Evolutionary conservation across 2,329 filamentous ascomycete species (phyloP), one percentile per base, ranked within the genome.

Genomic region (Phaeosphaeriaceae sp.): DNA sequence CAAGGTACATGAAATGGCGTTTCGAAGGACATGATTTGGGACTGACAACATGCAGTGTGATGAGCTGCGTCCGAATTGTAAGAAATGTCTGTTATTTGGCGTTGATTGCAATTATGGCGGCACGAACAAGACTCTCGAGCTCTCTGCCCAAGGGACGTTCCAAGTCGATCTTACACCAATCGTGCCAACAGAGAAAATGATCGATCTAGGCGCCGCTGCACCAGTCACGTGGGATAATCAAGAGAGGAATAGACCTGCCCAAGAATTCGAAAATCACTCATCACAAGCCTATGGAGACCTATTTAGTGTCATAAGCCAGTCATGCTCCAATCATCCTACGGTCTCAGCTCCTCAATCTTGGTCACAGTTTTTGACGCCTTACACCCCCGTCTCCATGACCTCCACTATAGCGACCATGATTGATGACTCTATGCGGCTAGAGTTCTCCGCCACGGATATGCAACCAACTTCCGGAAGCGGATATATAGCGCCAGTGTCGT

Each of bases 1-100:
- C 49, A 86, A 86, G 77, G 83, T 82, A 69, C 68, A 73, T 59
- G 31, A n/a, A n/a, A n/a, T n/a, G n/a, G n/a, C n/a, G n/a, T n/a
- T n/a, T n/a, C n/a, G n/a, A n/a, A n/a, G n/a, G n/a, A n/a, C n/a
- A n/a, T n/a, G n/a, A n/a, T n/a, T n/a, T n/a, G n/a, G 20, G 42
- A 42, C 55, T 68, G 20, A 55, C 56, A 17, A 17, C 31, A 50
- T 33, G 25, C 52, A 85, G 84, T 88, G 85, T 60, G 85, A 87
- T 64, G 85, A 87, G 65, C 62, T 65, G 2, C 82, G 77, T 42
- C 85, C 85, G 0, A 61, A 68, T 1, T 87, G 85, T 63, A 71
- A 75, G 33, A 82, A 81, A 56, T 87, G 85, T 63, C 49, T 72
- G 11, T 63, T 74, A 1, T 84, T 79, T 52, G 79, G 83, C 17